These are phyloP conservation scores for Pseudocercospora pini-densiflorae DNA, from an alignment of 2,329 filamentous ascomycete species.

Conservation along the genomic window DNA sequence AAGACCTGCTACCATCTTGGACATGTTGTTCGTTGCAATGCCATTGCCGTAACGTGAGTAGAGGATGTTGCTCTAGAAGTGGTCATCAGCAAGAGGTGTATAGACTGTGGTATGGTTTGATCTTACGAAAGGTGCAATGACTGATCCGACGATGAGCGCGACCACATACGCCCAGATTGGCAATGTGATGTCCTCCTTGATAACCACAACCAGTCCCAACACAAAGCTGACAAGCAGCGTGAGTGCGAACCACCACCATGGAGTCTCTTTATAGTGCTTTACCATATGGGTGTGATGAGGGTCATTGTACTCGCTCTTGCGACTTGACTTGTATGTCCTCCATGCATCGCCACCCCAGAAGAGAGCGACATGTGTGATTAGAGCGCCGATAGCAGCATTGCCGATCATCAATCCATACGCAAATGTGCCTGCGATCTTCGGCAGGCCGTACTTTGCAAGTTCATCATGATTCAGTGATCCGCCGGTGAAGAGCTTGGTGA, in stretches of 20 bases:
- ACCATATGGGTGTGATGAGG: constrained; percentile 59
- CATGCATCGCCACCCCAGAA: constrained; percentile 62
- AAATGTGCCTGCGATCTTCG: constrained; percentile 55
- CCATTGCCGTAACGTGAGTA: constrained; percentile 54
- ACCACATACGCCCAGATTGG: constrained; percentile 43
- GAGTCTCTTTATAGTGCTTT: constrained; percentile 57
- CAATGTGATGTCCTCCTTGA: constrained; percentile 40
- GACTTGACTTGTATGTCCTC: constrained; percentile 53
- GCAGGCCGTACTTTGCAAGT: constrained; percentile 52
- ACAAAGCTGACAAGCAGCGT: constrained; percentile 40
- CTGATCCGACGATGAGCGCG: constrained; percentile 24
- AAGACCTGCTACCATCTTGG: constrained; percentile 61
- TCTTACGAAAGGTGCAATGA: constrained; percentile 54
- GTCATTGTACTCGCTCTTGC: constrained; percentile 51
- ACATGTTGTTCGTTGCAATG: constrained; percentile 63
- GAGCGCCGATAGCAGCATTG: constrained; percentile 62
- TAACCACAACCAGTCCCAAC: constrained; percentile 34
- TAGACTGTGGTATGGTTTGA: background rate
- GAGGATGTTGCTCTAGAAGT: constrained; percentile 48
- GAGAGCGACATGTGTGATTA: constrained; percentile 57
- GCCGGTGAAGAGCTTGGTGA: constrained; percentile 49
- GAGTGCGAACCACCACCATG: constrained; percentile 43
- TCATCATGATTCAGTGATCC: constrained; percentile 50
- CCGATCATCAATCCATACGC: constrained; percentile 56
- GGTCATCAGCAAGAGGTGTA: background rate